These are phyloP conservation scores for Sporisorium reilianum DNA, from an alignment of 1,284 basidiomycete genomes.

Conservation along the genomic window DNA sequence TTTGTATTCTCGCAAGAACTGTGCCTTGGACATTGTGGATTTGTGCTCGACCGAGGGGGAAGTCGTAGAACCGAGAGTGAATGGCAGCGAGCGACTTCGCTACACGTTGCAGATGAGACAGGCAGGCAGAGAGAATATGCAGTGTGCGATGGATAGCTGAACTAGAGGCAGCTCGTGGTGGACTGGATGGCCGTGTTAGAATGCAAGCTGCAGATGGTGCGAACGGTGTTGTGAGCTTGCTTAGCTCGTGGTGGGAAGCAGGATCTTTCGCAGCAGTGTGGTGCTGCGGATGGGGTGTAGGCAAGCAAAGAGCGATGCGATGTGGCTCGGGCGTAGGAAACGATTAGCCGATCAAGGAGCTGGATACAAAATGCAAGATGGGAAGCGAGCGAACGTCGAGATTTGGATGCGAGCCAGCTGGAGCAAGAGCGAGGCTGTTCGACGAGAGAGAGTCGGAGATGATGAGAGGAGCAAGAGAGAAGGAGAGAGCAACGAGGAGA, in stretches of 20 bases:
- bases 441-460: neutral
- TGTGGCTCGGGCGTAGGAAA: neutral
- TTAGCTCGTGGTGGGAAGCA: neutral
- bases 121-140: neutral
- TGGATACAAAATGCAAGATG: neutral
- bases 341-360: conserved; percentile 6
- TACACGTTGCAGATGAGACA: neutral
- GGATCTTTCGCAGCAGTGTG: neutral
- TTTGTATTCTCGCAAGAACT: conserved; percentile 71
- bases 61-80: neutral
- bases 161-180: neutral
- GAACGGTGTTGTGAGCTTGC: neutral
- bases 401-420: neutral
- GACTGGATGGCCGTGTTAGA: neutral
- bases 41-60: neutral
- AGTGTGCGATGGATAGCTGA: neutral
- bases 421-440: neutral
- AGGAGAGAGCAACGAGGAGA: neutral
- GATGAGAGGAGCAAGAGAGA: neutral
- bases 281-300: neutral
- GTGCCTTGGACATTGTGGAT: conserved; percentile 74
- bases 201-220: neutral
- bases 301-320: neutral
- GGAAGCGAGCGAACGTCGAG: neutral
- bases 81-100: neutral